Base-by-base conservation (phyloP, 495 filamentous ascomycete species). In the Cairneyella variabilis region DNA sequence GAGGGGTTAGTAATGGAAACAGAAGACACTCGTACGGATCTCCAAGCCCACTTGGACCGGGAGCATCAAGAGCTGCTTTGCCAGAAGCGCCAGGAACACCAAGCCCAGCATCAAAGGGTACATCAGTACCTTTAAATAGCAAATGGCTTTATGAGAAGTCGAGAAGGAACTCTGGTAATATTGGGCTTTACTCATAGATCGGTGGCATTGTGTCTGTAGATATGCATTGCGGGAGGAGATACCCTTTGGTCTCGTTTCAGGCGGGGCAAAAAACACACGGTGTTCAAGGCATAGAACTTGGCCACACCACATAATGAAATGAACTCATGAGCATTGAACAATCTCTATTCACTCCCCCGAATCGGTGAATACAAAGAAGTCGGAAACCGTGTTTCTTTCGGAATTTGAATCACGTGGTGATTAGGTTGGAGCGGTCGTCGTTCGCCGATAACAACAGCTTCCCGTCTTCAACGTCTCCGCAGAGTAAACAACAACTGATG, bases 131-230 rank as follows among this genome's bases (percentile, higher is more conserved):
- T 11, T 64, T 96, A 59, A 96, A 88, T 59, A 96, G 80, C 67
- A 90, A 87, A 70, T 98, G 91, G 92, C 69, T 96, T 36, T 98
- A 95, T 69, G 89, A 98, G 67, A 85, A 83, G 66, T 75, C 73
- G 20, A 75, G 81, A 57, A 70, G 65, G 37, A 78, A 71, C 45
- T 69, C 71, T 38, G 62, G 74, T 10, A 64, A 64, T 34, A 65
- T 63, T 10, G 55, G 67, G 12, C 56, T 71, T 14, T 67, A 54
- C 43, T 27, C 61, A 25, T 64, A 53, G 26, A 54, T 9, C 30
- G 28, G 12, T 40, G 53, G 16, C 16, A 41, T 40, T 20, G n/a
- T 18, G 18, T 20, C 12, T 12, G 23, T 28, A 34, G 38, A 27
- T 34, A 48, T 57, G 45, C 52, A 57, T 53, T 9, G 50, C 51